Evolutionary conservation across 805 yeast species (phyloP), one percentile per base, ranked within the genome.

Genomic region (Candida xiaguanensis): DNA sequence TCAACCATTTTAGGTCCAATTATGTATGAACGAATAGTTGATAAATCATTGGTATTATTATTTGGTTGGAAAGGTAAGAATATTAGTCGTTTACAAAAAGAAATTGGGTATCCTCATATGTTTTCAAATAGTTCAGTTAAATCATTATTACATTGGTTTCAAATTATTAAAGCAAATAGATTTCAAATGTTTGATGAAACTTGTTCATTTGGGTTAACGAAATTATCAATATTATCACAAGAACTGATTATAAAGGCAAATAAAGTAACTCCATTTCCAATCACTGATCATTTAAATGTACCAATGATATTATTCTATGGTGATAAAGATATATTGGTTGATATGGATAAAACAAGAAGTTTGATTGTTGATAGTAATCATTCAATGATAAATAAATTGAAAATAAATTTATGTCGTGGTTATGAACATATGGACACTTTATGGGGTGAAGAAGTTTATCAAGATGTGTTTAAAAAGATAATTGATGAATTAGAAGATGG

Each of bases 181-280:
- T 59, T 59, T 45, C 65, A 59, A 41, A 59, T 59, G 65, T 59
- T 50, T 40, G 53, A 58, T 40, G 63, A 59, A 45, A 58, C 63
- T 2, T 47, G 56, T 25, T 40, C 40, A 8, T 43, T 46, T 19
- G 63, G 65, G 2, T 29, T 47, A 13, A 49, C 60, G 5, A 44
- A 43, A n/a, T 46, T 59, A 33, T 44, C 56, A 3, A 46, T 47
- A 1, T 30, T 51, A 23, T 50, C 53, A 8, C 36, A 36, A 3
- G 19, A 34, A 15, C 53, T 48, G 46, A 46, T 43, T 20, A n/a
- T 31, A 6, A 50, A 50, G 16, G 41, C 47, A 11, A 49, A 52
- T 28, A 35, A 48, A 33, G 57, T 49, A 4, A 54, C 57, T 1
- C 65, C 64, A 12, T 59, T 58, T 31, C 64, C 63, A 1, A 44